A percentile compares a stretch with the other conserved stretches of the same genome.
phyloP scores from a whole-genome alignment of 257 asterid genomes.

The Hygrophila difformis region DNA sequence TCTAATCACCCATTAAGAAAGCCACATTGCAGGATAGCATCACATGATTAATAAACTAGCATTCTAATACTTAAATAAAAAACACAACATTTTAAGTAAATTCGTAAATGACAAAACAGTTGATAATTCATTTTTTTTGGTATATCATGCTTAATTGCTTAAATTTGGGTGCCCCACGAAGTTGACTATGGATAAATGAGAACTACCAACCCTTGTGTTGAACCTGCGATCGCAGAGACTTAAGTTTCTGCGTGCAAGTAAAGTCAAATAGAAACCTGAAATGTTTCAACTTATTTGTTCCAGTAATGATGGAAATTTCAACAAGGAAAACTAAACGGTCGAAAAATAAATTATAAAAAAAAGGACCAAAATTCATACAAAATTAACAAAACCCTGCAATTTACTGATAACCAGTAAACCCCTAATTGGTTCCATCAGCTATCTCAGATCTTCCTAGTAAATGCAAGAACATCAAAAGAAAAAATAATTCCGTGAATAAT shows the following conservation, averaged over 20 bases:
- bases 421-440: slow-evolving; percentile 11
- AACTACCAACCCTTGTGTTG: slow-evolving; percentile 6
- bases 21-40: background rate
- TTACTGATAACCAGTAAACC: slow-evolving; percentile 7
- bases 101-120: slow-evolving; percentile 4
- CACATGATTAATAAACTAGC: background rate
- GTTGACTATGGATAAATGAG: slow-evolving; percentile 4
- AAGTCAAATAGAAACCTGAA: too few relatives aligned
- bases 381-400: slow-evolving; percentile 7
- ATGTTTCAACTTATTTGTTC: too few relatives aligned
- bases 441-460: slow-evolving; percentile 19
- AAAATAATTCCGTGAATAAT: background rate
- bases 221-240: too few relatives aligned
- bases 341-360: too few relatives aligned
- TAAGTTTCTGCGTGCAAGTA: too few relatives aligned
- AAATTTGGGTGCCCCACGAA: too few relatives aligned
- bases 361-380: slow-evolving; percentile 13
- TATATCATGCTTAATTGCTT: too few relatives aligned
- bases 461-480: background rate
- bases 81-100: background rate
- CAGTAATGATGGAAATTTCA: too few relatives aligned
- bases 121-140: too few relatives aligned
- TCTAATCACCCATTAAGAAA: too few relatives aligned
- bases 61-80: background rate
- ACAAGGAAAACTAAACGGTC: too few relatives aligned